phyloP scores from a whole-genome alignment of 1,139 yeast genomes.

The Kodamaea ohmeri region DNA sequence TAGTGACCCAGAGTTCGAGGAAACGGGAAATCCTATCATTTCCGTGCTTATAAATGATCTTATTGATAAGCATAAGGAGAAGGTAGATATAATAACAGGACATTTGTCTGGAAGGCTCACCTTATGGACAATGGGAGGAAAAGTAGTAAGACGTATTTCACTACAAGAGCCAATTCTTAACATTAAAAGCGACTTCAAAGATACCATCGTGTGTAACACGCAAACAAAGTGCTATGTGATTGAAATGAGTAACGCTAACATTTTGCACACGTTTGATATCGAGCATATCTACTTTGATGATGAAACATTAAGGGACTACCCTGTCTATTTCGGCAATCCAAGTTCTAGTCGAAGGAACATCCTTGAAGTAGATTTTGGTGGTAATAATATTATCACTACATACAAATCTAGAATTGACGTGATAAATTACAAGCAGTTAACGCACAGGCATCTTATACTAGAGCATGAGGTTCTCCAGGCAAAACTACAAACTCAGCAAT shows the following conservation, averaged over 20 bases:
- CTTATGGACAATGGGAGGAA: constrained; percentile 32
- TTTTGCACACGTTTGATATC: constrained; percentile 15
- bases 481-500: constrained; percentile 4
- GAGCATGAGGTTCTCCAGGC: constrained; percentile 5
- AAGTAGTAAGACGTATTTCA: constrained; percentile 14
- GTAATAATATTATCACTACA: constrained; percentile 35
- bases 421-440: not conserved
- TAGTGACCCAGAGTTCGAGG: constrained; percentile 9
- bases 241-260: constrained; percentile 19
- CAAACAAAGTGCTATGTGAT: constrained; percentile 20
- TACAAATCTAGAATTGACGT: constrained; percentile 26
- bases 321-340: constrained; percentile 13
- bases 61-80: constrained; percentile 26
- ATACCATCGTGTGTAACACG: constrained; percentile 26
- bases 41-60: constrained; percentile 23
- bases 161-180: constrained; percentile 23
- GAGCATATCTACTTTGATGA: constrained; percentile 12
- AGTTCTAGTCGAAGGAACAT: constrained; percentile 9
- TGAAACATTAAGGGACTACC: constrained; percentile 10
- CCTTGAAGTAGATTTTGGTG: constrained; percentile 56
- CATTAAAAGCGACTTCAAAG: constrained; percentile 33
- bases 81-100: constrained; percentile 30
- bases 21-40: constrained; percentile 15
- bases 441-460: not conserved
- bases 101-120: constrained; percentile 25